Conservation (phyloP, 75 land plant genomes). For the Adiantum capillusveneris region DNA sequence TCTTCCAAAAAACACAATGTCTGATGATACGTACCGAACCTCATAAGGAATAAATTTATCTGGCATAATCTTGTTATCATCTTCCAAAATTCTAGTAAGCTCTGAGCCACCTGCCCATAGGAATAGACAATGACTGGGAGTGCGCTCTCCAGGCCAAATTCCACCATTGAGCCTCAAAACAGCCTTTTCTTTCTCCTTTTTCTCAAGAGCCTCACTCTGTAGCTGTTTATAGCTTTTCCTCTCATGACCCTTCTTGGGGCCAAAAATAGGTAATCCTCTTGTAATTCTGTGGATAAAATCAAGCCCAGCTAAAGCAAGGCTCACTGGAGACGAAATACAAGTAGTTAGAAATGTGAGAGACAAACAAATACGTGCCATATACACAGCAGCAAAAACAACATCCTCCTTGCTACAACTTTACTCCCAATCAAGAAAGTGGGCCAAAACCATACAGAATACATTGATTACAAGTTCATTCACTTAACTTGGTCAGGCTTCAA, state of each 20-base stretch:
- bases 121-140: conserved; percentile 72
- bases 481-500: too few relatives aligned
- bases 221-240: conserved; percentile 73
- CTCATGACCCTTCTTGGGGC: conserved; percentile 75
- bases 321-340: conserved; percentile 36
- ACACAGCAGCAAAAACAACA: too few relatives aligned
- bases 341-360: neutral
- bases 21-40: conserved; percentile 36
- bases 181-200: conserved; percentile 70
- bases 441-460: too few relatives aligned
- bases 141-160: conserved; percentile 75
- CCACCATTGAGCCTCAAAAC: conserved; percentile 70
- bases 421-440: too few relatives aligned
- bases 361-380: neutral
- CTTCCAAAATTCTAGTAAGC: conserved; percentile 56
- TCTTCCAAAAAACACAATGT: neutral
- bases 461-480: too few relatives aligned
- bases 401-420: too few relatives aligned
- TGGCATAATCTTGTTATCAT: conserved; percentile 44
- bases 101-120: conserved; percentile 95
- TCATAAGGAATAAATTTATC: conserved; percentile 69
- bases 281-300: conserved; percentile 66
- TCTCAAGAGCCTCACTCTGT: conserved; percentile 79
- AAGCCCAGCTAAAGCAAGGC: conserved; percentile 64
- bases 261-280: conserved; percentile 63